phyloP scores from a whole-genome alignment of 2,329 filamentous ascomycete genomes.

The Zarea fungicola region DNA sequence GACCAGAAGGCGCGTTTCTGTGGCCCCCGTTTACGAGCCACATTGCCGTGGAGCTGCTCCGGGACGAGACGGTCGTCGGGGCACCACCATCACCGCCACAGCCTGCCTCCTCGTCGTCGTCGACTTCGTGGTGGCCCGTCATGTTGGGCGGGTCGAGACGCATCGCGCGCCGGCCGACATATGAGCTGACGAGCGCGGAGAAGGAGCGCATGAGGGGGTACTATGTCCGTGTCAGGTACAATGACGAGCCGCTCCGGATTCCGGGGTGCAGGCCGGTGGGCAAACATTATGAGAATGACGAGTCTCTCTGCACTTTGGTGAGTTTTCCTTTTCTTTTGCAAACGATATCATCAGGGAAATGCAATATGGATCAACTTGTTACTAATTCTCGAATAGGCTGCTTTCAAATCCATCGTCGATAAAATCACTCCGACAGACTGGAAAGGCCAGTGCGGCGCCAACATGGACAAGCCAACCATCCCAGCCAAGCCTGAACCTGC shows the following conservation, averaged over 20 bases:
- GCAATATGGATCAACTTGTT: neutral
- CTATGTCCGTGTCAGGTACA: slow-evolving; percentile 88
- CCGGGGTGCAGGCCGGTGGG: slow-evolving; percentile 73
- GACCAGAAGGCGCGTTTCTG: slow-evolving; percentile 41
- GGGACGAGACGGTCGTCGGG: slow-evolving; percentile 32
- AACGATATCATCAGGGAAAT: neutral
- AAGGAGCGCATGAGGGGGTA: slow-evolving; percentile 62
- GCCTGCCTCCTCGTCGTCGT: slow-evolving; percentile 18
- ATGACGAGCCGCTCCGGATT: slow-evolving; percentile 74
- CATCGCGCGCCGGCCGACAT: slow-evolving; percentile 57
- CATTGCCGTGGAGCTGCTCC: slow-evolving; percentile 86
- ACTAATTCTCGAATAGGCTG: slow-evolving; percentile 54
- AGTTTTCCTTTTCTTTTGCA: slow-evolving; percentile 23
- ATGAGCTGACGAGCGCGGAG: slow-evolving; percentile 52
- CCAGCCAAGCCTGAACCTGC: slow-evolving; percentile 47
- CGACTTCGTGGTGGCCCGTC: slow-evolving; percentile 23
- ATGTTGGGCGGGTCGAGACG: slow-evolving; percentile 21
- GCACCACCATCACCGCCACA: slow-evolving; percentile 22
- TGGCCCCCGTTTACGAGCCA: slow-evolving; percentile 96
- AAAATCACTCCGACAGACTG: slow-evolving; percentile 81
- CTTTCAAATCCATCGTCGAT: slow-evolving; percentile 90
- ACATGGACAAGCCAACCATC: slow-evolving; percentile 38
- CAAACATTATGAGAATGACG: slow-evolving; percentile 81
- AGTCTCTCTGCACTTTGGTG: slow-evolving; percentile 85
- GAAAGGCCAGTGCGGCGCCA: slow-evolving; percentile 50